phyloP scores from a whole-genome alignment of 495 filamentous ascomycete species.

The Aspergillus indologenus region DNA sequence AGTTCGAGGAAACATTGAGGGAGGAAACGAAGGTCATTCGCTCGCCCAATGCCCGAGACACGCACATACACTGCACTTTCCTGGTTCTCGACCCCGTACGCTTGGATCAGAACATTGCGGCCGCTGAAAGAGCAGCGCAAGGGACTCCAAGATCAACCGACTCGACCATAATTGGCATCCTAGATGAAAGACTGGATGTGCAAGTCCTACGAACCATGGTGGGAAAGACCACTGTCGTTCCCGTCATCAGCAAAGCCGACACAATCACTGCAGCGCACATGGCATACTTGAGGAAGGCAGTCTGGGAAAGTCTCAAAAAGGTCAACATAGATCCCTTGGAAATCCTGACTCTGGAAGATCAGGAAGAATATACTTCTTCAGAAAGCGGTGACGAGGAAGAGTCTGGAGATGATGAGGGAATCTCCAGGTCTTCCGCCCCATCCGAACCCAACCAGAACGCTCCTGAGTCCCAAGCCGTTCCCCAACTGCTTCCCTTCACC shows the following conservation, averaged over 20 bases:
- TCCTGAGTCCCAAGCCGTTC: slow-evolving; percentile 21
- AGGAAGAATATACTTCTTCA: slow-evolving; percentile 59
- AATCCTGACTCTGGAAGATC: slow-evolving; percentile 74
- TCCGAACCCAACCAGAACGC: slow-evolving; percentile 29
- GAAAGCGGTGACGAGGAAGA: slow-evolving; percentile 54
- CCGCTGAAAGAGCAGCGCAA: slow-evolving; percentile 57
- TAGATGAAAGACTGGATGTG: slow-evolving; percentile 88
- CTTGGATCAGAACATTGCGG: slow-evolving; percentile 77
- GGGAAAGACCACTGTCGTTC: slow-evolving; percentile 94
- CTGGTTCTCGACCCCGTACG: slow-evolving; percentile 85
- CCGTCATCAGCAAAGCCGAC: slow-evolving; percentile 95
- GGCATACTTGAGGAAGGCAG: slow-evolving; percentile 84
- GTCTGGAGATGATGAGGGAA: slow-evolving; percentile 16
- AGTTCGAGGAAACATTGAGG: slow-evolving; percentile 95
- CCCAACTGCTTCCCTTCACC: slow-evolving; percentile 71
- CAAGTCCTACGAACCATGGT: slow-evolving; percentile 84
- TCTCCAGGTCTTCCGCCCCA: slow-evolving; percentile 33
- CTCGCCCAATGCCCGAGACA: slow-evolving; percentile 89
- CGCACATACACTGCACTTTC: slow-evolving; percentile 96
- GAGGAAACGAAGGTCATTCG: slow-evolving; percentile 98
- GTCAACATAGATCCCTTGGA: slow-evolving; percentile 88
- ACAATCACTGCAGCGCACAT: slow-evolving; percentile 93
- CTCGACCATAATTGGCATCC: slow-evolving; percentile 51
- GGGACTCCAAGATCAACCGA: slow-evolving; percentile 51
- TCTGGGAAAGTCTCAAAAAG: slow-evolving; percentile 81